Evolutionary conservation across 2,329 filamentous ascomycete genomes (phyloP), one percentile per base, ranked within the genome.

Genomic region (Lomentospora prolificans): DNA sequence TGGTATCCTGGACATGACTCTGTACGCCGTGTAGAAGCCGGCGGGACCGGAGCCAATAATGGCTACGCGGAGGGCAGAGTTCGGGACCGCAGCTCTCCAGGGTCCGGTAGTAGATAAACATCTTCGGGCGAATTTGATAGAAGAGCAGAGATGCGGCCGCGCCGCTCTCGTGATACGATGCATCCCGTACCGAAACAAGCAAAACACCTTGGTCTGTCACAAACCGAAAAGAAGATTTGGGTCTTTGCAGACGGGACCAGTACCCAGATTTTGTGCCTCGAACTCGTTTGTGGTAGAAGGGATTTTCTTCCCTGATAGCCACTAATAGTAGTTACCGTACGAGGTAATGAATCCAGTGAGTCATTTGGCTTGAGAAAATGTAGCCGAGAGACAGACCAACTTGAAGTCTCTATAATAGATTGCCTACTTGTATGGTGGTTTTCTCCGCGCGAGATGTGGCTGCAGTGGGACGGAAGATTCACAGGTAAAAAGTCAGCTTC

Each of bases 1-100:
- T 22, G 84, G 76, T 36, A 94, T 77, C 64, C 85, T 89, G 55
- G 81, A 80, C 77, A 97, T 85, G 56, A 96, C 79, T 57, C 90
- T 82, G 64, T 94, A 89, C 1, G 94, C 86, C 0, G 92, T 89
- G 67, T 99, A 99, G 75, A 97, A 99, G 2, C 94, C 94, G 10
- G 94, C 94, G 1, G 94, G 94, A 1, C 94, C 94, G 27, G 94
- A 96, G 53, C 92, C 94, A 62, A 97, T 82, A 60, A 97, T 81
- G 58, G 92, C 94, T 69, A 97, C 78, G 51, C 89, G 87, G 64
- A 92, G 83, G 2, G 82, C 81, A 51, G 76, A 71, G 57, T 73
- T 70, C 56, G 66, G 64, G 51, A 61, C 61, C 60, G 48, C 58
- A 41, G 48, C 6, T 19, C 10, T 19, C 12, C 27, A 19, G 17